A percentile compares a stretch with the other conserved stretches of the same genome.
Evolutionary conservation across 345 rosid species (phyloP).

Genomic region (Linum lewisii): DNA sequence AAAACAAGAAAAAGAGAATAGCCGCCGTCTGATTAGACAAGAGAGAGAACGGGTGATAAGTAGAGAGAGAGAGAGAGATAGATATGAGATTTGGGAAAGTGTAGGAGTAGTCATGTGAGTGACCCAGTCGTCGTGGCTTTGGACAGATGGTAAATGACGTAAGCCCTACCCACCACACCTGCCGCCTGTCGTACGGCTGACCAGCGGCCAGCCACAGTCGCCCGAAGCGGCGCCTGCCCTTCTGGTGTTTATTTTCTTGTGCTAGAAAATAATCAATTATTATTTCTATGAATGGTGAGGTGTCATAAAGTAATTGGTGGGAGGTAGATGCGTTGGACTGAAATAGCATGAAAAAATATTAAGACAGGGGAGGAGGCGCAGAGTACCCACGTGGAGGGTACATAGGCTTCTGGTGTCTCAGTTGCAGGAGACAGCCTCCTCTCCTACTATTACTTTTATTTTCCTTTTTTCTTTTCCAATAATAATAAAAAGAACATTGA

Average conservation of each 20-base stretch:
- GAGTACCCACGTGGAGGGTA: slow-evolving; percentile 25
- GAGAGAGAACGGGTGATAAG: slow-evolving; percentile 16
- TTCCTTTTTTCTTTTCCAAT: no score
- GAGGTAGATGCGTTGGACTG: no score
- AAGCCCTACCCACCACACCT: slow-evolving; percentile 24
- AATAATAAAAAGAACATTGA: no score
- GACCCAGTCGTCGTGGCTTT: not conserved
- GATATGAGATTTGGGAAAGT: no score
- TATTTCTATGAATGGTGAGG: not conserved
- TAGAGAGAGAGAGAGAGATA: no score
- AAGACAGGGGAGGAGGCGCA: slow-evolving; percentile 17
- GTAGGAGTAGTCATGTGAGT: no score
- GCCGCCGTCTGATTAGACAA: slow-evolving; percentile 26
- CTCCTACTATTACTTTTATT: no score
- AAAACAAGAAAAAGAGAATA: not conserved
- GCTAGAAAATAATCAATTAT: not conserved
- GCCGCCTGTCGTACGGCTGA: slow-evolving; percentile 24
- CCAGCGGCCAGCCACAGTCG: no score
- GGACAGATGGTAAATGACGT: slow-evolving; percentile 13
- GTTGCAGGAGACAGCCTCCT: slow-evolving; percentile 30
- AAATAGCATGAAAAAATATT: no score
- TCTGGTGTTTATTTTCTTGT: not conserved
- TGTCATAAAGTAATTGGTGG: not conserved
- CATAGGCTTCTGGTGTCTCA: slow-evolving; percentile 20
- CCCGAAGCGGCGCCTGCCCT: slow-evolving; percentile 22